These are phyloP conservation scores for Penicillium alfredii DNA, from an alignment of 495 filamentous ascomycete species.

Conservation along the genomic window DNA sequence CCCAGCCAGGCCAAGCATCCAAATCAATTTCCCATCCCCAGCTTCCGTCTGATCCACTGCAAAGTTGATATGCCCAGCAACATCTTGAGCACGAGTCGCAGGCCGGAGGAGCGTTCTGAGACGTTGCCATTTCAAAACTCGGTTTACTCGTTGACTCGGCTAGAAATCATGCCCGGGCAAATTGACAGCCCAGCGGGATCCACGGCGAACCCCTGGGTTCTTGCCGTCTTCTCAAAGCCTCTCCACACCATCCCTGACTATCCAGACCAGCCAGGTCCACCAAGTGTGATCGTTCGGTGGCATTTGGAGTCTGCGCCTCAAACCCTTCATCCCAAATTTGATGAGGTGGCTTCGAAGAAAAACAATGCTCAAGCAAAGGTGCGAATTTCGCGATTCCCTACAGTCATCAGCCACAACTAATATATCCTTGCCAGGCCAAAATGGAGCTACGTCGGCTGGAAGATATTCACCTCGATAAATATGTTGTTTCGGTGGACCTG, in stretches of 20 bases:
- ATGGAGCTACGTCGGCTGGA: slow-evolving; percentile 59
- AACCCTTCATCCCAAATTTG: slow-evolving; percentile 64
- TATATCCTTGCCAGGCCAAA: slow-evolving; percentile 39
- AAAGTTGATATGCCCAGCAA: slow-evolving; percentile 38
- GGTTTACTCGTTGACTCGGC: slow-evolving; percentile 54
- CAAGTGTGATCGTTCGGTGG: slow-evolving; percentile 72
- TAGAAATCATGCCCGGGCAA: slow-evolving; percentile 59
- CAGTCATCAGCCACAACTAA: slow-evolving; percentile 13
- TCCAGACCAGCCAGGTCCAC: slow-evolving; percentile 52
- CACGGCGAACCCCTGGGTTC: slow-evolving; percentile 52
- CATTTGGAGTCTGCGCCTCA: slow-evolving; percentile 57
- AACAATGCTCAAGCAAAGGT: slow-evolving; percentile 45
- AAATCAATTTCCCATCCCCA: slow-evolving; percentile 38
- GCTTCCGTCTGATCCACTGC: slow-evolving; percentile 35
- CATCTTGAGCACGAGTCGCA: slow-evolving; percentile 22
- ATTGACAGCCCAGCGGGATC: slow-evolving; percentile 45
- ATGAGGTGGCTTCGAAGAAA: slow-evolving; percentile 62
- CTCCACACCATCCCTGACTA: slow-evolving; percentile 43
- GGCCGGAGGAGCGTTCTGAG: slow-evolving; percentile 19
- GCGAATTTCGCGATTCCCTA: slow-evolving; percentile 3
- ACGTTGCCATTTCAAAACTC: slow-evolving; percentile 30
- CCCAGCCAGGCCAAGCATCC: slow-evolving; percentile 26
- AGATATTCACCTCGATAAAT: slow-evolving; percentile 57
- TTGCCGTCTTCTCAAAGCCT: slow-evolving; percentile 63
- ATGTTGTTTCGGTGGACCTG: slow-evolving; percentile 60